Conservation (phyloP, 106 monocot species). For the Iris macrosiphon region DNA sequence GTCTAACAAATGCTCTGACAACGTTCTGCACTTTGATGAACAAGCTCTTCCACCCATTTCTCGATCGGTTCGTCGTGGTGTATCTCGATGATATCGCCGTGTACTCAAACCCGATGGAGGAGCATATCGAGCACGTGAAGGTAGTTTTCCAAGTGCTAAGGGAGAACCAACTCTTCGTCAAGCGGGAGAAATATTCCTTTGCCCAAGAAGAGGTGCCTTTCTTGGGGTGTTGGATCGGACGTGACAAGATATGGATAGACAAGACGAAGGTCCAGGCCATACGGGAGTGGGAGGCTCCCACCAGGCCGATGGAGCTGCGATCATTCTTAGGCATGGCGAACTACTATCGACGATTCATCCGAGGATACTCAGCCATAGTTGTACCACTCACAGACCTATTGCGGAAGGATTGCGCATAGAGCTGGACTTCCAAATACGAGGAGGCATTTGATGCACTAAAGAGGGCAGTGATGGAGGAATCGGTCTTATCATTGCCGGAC, state of each 20-base stretch:
- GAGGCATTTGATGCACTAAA: background rate
- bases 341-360: constrained; percentile 2
- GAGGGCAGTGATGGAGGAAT: background rate
- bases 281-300: background rate
- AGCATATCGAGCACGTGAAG: background rate
- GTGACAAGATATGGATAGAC: background rate
- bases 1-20: background rate
- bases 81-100: background rate
- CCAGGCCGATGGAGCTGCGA: background rate
- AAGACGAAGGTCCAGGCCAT: background rate
- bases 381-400: background rate
- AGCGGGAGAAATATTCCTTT: background rate
- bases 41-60: background rate
- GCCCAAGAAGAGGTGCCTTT: background rate
- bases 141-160: background rate
- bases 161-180: background rate
- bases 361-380: background rate
- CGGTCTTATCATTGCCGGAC: background rate
- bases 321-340: constrained; percentile 1
- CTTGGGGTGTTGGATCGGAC: background rate
- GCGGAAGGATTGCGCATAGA: background rate
- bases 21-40: constrained; percentile 4
- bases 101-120: background rate
- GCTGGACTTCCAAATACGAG: background rate
- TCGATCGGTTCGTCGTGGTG: background rate